These are phyloP conservation scores for Pythium periplocum DNA, from an alignment of 352 stramenopile genomes.

Conservation along the genomic window DNA sequence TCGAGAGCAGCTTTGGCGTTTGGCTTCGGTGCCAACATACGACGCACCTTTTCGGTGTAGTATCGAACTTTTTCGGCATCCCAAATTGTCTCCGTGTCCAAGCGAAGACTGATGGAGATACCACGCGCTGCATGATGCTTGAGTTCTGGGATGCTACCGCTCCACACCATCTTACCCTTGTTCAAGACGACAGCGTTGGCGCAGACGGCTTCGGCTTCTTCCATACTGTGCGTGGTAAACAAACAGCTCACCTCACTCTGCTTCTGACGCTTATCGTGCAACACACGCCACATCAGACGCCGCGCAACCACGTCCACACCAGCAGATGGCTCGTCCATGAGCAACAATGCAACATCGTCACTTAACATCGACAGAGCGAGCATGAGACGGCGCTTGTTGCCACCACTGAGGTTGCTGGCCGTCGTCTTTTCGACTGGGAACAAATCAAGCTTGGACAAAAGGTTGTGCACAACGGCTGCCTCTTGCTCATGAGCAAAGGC, in stretches of 20 bases:
- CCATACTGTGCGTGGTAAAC: slow-evolving; percentile 86
- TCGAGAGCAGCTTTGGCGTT: slow-evolving; percentile 13
- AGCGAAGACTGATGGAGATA: slow-evolving; percentile 62
- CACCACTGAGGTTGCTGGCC: slow-evolving; percentile 64
- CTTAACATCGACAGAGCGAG: slow-evolving; percentile 65
- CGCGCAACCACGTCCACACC: slow-evolving; percentile 77
- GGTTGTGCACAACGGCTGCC: slow-evolving; percentile 24
- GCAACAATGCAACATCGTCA: slow-evolving; percentile 54
- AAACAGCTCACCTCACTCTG: slow-evolving; percentile 51
- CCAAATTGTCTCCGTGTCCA: slow-evolving; percentile 45
- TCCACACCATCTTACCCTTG: slow-evolving; percentile 70
- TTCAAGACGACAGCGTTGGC: slow-evolving; percentile 74
- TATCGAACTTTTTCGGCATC: slow-evolving; percentile 28
- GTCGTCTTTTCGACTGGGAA: slow-evolving; percentile 50
- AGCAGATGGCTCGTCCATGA: slow-evolving; percentile 79
- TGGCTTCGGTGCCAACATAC: slow-evolving; percentile 18
- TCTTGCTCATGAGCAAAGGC: slow-evolving; percentile 21
- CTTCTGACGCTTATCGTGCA: slow-evolving; percentile 53
- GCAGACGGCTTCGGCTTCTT: slow-evolving; percentile 79
- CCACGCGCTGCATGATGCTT: slow-evolving; percentile 66
- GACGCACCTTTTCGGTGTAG: slow-evolving; percentile 37
- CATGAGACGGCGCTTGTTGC: slow-evolving; percentile 80
- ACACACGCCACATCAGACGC: slow-evolving; percentile 73
- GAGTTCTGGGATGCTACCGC: slow-evolving; percentile 70
- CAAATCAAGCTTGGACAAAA: slow-evolving; percentile 56